Conservation (phyloP, 2,329 filamentous ascomycete species). For the Aspergillus sp. region DNA sequence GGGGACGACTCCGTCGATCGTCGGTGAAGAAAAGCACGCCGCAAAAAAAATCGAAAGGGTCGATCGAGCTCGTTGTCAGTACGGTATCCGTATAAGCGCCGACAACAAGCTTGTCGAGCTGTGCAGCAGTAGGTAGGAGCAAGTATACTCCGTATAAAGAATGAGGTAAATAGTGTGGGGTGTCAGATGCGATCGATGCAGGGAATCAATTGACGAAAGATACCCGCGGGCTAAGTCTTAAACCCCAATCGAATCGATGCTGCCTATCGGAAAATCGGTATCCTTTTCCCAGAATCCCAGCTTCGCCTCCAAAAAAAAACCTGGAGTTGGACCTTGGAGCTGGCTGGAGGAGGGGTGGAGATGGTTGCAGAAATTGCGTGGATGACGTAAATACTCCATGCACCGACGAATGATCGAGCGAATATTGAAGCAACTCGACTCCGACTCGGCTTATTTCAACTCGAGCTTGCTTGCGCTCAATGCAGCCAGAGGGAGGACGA, state of each 20-base stretch:
- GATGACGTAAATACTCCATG: slow-evolving; percentile 20
- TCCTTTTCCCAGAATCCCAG: not conserved
- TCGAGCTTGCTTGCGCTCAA: not conserved
- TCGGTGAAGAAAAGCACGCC: slow-evolving; percentile 2
- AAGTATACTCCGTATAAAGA: no score
- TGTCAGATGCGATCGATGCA: slow-evolving; percentile 1
- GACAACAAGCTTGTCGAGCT: slow-evolving; percentile 8
- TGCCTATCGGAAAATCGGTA: not conserved
- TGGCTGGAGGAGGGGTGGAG: not conserved
- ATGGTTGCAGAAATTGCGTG: slow-evolving; percentile 9
- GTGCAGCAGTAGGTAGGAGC: no score
- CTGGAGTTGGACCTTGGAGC: not conserved
- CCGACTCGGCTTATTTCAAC: no score
- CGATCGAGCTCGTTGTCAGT: no score
- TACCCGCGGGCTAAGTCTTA: slow-evolving; percentile 1
- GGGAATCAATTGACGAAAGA: not conserved
- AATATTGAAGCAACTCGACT: slow-evolving; percentile 4
- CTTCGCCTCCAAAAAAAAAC: not conserved
- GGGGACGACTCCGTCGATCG: no score
- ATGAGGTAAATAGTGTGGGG: not conserved
- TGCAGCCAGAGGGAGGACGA: slow-evolving; percentile 3
- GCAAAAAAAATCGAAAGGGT: not conserved
- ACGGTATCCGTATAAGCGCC: not conserved
- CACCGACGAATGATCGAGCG: not conserved
- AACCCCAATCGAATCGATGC: not conserved